Percentiles rank a stretch among this genome's conserved stretches.
phyloP scores from a whole-genome alignment of 2,329 filamentous ascomycete genomes.

The Podosphaera fusca region DNA sequence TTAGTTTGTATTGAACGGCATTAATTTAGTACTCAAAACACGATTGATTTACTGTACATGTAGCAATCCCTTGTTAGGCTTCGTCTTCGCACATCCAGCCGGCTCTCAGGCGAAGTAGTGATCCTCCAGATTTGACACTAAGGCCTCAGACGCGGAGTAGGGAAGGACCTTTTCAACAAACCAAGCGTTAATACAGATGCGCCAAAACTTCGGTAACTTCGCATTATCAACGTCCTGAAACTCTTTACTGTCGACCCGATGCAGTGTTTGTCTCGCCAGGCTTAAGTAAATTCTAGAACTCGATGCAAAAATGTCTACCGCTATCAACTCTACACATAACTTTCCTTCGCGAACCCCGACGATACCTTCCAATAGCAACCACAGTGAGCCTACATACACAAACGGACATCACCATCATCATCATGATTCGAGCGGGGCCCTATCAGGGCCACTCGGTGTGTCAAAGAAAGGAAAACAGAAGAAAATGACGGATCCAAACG shows the following conservation, averaged over 20 bases:
- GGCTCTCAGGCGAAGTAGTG: background rate
- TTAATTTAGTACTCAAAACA: background rate
- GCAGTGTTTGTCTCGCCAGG: background rate
- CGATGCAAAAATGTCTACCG: conserved; percentile 14
- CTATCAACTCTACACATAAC: conserved; percentile 18
- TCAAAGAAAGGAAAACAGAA: conserved; percentile 66
- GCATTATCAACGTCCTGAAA: background rate
- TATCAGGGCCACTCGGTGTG: conserved; percentile 25
- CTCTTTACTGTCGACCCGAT: background rate
- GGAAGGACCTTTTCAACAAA: background rate
- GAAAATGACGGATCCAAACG: conserved; percentile 62
- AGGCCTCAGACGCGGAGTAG: background rate
- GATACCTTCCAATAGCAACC: conserved; percentile 10
- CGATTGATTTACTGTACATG: background rate
- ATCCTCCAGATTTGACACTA: background rate
- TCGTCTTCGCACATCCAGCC: background rate
- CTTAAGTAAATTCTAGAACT: background rate
- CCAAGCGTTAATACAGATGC: background rate
- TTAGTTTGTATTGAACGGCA: background rate
- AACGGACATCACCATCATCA: conserved; percentile 19
- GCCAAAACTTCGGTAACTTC: background rate
- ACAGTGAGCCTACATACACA: conserved; percentile 12
- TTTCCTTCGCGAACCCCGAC: conserved; percentile 14
- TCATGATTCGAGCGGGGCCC: conserved; percentile 21
- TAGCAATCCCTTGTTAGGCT: background rate